These are phyloP conservation scores for Cruciata laevipes DNA, from an alignment of 257 asterid genomes.

Conservation along the genomic window DNA sequence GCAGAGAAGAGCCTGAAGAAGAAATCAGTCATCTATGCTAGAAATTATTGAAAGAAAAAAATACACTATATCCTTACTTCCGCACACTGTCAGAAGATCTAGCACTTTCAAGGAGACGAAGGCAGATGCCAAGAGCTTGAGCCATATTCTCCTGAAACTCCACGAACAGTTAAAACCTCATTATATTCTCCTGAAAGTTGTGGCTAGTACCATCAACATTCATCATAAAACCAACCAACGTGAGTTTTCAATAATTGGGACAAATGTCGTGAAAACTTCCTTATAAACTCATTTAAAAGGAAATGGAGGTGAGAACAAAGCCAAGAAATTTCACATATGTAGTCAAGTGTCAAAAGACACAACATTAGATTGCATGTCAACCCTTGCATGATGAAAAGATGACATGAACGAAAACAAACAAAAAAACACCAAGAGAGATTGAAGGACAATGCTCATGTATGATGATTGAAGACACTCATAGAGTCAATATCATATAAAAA, in stretches of 20 bases:
- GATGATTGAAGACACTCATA: neutral
- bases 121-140: conserved; percentile 91
- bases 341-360: neutral
- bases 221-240: neutral
- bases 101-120: conserved; percentile 82
- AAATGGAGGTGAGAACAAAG: neutral
- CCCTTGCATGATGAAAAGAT: neutral
- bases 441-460: neutral
- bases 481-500: neutral
- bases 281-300: neutral
- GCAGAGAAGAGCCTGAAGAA: conserved; percentile 4
- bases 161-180: conserved; percentile 11
- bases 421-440: neutral
- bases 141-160: conserved; percentile 71
- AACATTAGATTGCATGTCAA: neutral
- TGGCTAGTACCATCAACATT: conserved; percentile 10
- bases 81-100: conserved; percentile 97
- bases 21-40: conserved; percentile 2
- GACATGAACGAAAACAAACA: neutral
- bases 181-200: conserved; percentile 9
- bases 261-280: neutral
- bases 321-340: neutral
- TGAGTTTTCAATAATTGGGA: neutral
- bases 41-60: neutral
- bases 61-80: conserved; percentile 52